phyloP scores from a whole-genome alignment of 805 yeast species.

The Saccharomycopsis malanga region DNA sequence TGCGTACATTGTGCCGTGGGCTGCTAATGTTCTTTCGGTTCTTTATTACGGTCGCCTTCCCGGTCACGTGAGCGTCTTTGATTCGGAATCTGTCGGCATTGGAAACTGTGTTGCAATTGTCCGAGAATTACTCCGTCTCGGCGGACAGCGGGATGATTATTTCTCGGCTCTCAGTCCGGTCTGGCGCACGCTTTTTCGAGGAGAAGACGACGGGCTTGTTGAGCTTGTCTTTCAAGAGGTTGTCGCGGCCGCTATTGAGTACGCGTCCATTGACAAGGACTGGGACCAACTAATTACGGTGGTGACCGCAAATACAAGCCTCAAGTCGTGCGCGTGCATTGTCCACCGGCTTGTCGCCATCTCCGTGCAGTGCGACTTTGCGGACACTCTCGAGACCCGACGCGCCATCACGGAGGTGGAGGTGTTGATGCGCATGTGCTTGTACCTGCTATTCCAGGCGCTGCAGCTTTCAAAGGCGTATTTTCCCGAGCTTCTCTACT shows the following conservation, averaged over 20 bases:
- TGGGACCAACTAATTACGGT: constrained; percentile 46
- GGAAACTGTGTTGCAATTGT: constrained; percentile 41
- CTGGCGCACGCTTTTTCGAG: too few relatives aligned
- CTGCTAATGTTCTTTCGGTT: constrained; percentile 40
- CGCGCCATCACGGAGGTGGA: constrained; percentile 45
- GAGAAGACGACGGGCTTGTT: constrained; percentile 39
- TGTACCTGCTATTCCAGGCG: constrained; percentile 46
- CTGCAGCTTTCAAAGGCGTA: constrained; percentile 39
- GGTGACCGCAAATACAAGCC: constrained; percentile 40
- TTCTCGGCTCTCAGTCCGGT: too few relatives aligned
- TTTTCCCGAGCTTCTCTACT: constrained; percentile 46
- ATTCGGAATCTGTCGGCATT: constrained; percentile 31
- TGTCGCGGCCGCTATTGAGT: constrained; percentile 48
- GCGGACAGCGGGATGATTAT: too few relatives aligned
- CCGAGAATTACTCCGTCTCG: constrained; percentile 41
- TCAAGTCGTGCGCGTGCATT: constrained; percentile 46
- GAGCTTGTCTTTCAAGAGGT: constrained; percentile 45
- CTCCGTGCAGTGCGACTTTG: constrained; percentile 29
- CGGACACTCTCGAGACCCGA: constrained; percentile 26
- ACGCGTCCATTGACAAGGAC: constrained; percentile 37
- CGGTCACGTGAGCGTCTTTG: too few relatives aligned
- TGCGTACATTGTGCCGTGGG: constrained; percentile 47
- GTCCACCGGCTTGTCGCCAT: constrained; percentile 37
- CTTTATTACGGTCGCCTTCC: too few relatives aligned
- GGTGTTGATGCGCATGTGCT: constrained; percentile 43